Base-by-base conservation (phyloP, 2,329 filamentous ascomycete species). In the Akanthomyces dipterigenus region DNA sequence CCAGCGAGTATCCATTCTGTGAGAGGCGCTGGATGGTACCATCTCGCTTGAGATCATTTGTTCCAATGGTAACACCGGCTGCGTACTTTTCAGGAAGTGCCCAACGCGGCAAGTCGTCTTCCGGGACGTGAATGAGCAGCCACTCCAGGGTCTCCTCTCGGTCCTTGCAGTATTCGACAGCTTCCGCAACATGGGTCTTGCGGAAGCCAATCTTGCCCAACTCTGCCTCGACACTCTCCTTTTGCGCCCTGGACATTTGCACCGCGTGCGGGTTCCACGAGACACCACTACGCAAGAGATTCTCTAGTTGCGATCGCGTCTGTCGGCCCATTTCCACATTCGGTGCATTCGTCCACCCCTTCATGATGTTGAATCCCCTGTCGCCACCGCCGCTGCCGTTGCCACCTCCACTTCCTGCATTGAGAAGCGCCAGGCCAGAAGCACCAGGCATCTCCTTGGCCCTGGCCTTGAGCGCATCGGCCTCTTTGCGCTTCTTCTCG, bases 81-180 rank as follows among this genome's bases (percentile, higher is more conserved):
- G 90, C 87, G 72, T 99, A 99, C 64, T 88, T 90, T 74, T 96
- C 93, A 0, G 95, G 95, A 46, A 99, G 78, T 67, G 91, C 91
- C 92, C 93, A 98, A 7, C 84, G 80, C 1, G 95, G 95, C n/a
- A 98, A 78, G 69, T 98, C 95, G 71, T 99, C 95, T 71, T 99
- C 95, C 1, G 95, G 95, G 2, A 99, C 92, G 74, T 99, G 93
- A 56, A 98, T 93, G 54, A 99, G 82, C 18, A 99, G 82, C 95
- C 95, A 99, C 72, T 98, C 93, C 2, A 99, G 81, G 18, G 91
- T 88, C 75, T 99, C 95, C 71, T 97, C 93, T 34, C 89, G 83
- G 71, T 96, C 92, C 73, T 93, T 96, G 77, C 93, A 97, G 68
- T 93, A 86, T 49, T 86, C 86, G 1, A 90, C 85, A 9, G 95